Percentiles rank a stretch among this genome's conserved stretches.
These are phyloP conservation scores for Naganishia sp. DNA, from an alignment of 1,284 basidiomycete species.

Conservation along the genomic window DNA sequence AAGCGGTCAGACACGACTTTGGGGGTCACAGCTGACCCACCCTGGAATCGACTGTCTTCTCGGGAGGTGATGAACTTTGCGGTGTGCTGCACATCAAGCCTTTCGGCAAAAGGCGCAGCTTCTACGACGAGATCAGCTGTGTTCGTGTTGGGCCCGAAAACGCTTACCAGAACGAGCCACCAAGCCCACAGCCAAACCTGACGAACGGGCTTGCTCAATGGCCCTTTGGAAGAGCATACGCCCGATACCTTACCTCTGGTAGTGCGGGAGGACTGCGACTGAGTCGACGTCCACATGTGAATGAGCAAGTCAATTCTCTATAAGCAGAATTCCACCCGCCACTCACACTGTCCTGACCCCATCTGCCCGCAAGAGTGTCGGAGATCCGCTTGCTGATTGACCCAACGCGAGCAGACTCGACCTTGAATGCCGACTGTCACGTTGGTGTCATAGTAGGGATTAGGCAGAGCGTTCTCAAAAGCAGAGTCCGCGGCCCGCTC, in stretches of 20 bases:
- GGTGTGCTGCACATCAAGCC: constrained; percentile 1
- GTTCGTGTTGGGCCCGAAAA: neutral
- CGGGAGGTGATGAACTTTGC: constrained; percentile 7
- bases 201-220: constrained; percentile 1
- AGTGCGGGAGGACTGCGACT: constrained; percentile 16
- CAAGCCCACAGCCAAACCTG: constrained; percentile 7
- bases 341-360: constrained; percentile 18
- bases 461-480: constrained; percentile 1
- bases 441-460: constrained; percentile 16
- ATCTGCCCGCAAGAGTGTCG: constrained; percentile 6
- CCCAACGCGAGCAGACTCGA: constrained; percentile 13
- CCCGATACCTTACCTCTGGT: constrained; percentile 20
- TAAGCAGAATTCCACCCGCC: no score
- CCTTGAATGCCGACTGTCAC: constrained; percentile 14
- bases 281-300: constrained; percentile 2
- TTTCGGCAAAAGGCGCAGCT: constrained; percentile 2
- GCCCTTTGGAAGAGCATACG: constrained; percentile 12
- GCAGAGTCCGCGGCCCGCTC: constrained; percentile 7
- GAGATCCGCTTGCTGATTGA: constrained; percentile 20
- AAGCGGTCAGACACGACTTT: neutral
- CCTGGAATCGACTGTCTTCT: constrained; percentile 23
- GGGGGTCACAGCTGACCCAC: neutral
- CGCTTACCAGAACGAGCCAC: constrained; percentile 9
- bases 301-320: no score
- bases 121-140: neutral